A percentile compares a stretch with the other conserved stretches of the same genome.
These are phyloP conservation scores for Hypoxylon sp. DNA, from an alignment of 2,329 filamentous ascomycete genomes.

Conservation along the genomic window DNA sequence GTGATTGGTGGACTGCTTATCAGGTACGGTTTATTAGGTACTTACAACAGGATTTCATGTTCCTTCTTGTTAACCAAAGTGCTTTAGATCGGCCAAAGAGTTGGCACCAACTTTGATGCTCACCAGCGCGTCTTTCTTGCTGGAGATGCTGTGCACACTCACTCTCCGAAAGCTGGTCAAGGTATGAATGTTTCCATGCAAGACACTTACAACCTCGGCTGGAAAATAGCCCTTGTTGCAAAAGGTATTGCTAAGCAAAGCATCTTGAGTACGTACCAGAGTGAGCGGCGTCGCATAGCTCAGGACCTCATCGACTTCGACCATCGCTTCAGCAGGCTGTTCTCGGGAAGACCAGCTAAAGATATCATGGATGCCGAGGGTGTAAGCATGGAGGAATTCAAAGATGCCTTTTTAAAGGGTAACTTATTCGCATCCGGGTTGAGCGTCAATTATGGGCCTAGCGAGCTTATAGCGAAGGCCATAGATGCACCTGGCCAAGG, in stretches of 20 bases:
- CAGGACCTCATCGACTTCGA: slow-evolving; percentile 77
- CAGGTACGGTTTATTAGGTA: slow-evolving; percentile 60
- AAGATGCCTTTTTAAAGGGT: slow-evolving; percentile 71
- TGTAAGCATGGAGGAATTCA: slow-evolving; percentile 74
- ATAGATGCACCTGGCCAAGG: slow-evolving; percentile 61
- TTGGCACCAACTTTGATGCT: slow-evolving; percentile 69
- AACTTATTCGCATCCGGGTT: slow-evolving; percentile 71
- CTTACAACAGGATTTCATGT: not conserved
- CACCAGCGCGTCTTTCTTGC: slow-evolving; percentile 76
- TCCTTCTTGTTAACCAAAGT: not conserved
- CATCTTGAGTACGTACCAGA: slow-evolving; percentile 66
- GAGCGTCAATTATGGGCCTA: slow-evolving; percentile 71
- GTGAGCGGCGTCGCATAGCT: slow-evolving; percentile 71
- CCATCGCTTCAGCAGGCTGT: slow-evolving; percentile 69
- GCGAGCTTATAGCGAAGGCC: slow-evolving; percentile 69
- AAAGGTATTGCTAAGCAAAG: slow-evolving; percentile 61
- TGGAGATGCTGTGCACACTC: slow-evolving; percentile 75
- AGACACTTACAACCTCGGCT: slow-evolving; percentile 71
- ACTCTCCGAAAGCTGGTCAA: slow-evolving; percentile 75
- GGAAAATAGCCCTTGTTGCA: slow-evolving; percentile 67
- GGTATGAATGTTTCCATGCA: slow-evolving; percentile 83
- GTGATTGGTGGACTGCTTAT: slow-evolving; percentile 78
- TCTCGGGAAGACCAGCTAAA: slow-evolving; percentile 57
- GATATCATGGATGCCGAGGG: slow-evolving; percentile 67
- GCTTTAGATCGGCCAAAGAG: slow-evolving; percentile 76